phyloP scores from a whole-genome alignment of 805 yeast species.

The Saccharomycopsis javanensis region DNA sequence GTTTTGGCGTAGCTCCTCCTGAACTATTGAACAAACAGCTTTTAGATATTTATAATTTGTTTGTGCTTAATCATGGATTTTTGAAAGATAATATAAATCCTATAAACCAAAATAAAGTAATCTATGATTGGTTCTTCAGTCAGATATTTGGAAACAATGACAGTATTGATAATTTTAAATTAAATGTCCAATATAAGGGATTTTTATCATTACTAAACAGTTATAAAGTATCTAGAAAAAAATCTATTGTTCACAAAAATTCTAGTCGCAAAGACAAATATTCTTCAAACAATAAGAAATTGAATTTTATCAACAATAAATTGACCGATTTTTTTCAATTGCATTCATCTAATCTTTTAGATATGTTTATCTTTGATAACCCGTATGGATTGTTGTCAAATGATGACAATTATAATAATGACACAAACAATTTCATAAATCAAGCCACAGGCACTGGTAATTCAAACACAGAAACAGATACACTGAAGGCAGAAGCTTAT shows the following conservation, averaged over 20 bases:
- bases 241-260: not conserved
- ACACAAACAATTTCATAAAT: not conserved
- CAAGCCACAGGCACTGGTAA: not conserved
- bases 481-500: not conserved
- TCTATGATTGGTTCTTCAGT: not conserved
- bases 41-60: conserved; percentile 10
- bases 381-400: conserved; percentile 2
- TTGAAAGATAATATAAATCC: not conserved
- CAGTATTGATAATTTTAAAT: conserved; percentile 12
- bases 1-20: conserved; percentile 11
- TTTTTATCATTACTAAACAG: conserved; percentile 12
- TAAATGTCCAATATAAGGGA: conserved; percentile 13
- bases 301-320: conserved; percentile 17
- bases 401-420: not conserved
- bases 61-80: conserved; percentile 14
- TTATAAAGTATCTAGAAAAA: conserved; percentile 16
- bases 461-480: not conserved
- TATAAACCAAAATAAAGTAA: not conserved
- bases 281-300: conserved; percentile 13
- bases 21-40: conserved; percentile 10
- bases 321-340: conserved; percentile 17
- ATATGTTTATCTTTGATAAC: conserved; percentile 14
- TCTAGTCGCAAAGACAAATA: conserved; percentile 7
- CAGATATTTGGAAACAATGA: conserved; percentile 6
- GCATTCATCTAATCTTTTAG: conserved; percentile 16